Evolutionary conservation across 352 stramenopile genomes (phyloP).

Genomic region (Aphanomyces invadans): DNA sequence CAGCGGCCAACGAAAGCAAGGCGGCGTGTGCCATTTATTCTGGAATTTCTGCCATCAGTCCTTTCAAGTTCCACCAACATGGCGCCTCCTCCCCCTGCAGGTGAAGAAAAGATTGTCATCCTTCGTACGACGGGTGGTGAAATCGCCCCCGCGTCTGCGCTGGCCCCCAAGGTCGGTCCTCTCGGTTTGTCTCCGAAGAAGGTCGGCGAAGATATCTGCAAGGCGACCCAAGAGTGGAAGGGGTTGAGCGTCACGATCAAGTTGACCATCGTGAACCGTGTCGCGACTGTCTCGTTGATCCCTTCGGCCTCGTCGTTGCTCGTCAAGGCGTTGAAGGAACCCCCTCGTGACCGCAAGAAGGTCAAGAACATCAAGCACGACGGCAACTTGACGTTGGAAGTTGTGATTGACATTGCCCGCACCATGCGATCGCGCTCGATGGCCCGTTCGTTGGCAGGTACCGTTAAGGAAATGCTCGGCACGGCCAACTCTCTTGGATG

Average conservation of each 20-base stretch:
- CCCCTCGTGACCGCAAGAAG: slow-evolving; percentile 98
- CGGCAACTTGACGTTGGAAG: slow-evolving; percentile 99
- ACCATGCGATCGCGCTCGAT: slow-evolving; percentile 97
- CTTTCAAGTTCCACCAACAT: slow-evolving; percentile 40
- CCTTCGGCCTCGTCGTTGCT: slow-evolving; percentile 97
- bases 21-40: neutral
- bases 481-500: slow-evolving; percentile 98
- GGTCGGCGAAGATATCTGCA: slow-evolving; percentile 99
- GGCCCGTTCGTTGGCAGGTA: slow-evolving; percentile 92
- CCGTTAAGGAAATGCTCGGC: slow-evolving; percentile 99
- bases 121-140: slow-evolving; percentile 99
- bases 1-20: slow-evolving; percentile 7
- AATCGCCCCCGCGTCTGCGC: slow-evolving; percentile 95
- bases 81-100: slow-evolving; percentile 79
- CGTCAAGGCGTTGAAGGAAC: slow-evolving; percentile 99
- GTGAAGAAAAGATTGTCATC: slow-evolving; percentile 92
- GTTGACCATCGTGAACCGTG: slow-evolving; percentile 99
- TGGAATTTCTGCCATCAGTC: slow-evolving; percentile 19
- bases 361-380: slow-evolving; percentile 99
- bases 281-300: slow-evolving; percentile 95
- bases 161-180: slow-evolving; percentile 99
- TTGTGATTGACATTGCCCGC: slow-evolving; percentile 97
- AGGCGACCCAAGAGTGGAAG: slow-evolving; percentile 99
- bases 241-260: slow-evolving; percentile 99
- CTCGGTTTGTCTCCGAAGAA: slow-evolving; percentile 99